Evolutionary conservation across 2,329 filamentous ascomycete species (phyloP).

Genomic region (Ophidiomyces ophidiicola): DNA sequence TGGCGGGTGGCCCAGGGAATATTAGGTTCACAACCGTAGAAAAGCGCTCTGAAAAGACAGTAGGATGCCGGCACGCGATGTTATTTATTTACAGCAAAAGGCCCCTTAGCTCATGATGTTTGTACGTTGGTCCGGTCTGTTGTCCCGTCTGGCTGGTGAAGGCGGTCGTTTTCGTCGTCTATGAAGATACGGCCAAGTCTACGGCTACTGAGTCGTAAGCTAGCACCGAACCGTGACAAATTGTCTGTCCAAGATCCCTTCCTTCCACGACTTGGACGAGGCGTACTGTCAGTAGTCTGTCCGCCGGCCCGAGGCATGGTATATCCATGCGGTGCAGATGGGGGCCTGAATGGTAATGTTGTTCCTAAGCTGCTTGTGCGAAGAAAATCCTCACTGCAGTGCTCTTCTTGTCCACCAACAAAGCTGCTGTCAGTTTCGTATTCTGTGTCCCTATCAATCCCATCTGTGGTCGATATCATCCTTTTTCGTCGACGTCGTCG

Average conservation of each 20-base stretch:
- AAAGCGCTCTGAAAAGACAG: too few species aligned
- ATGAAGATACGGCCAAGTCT: conserved; percentile 4
- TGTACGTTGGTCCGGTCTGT: too few species aligned
- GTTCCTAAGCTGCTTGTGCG: conserved; percentile 2
- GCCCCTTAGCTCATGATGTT: too few species aligned
- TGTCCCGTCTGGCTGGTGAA: too few species aligned
- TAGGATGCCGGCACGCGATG: too few species aligned
- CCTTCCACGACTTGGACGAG: conserved; percentile 6
- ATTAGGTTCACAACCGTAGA: too few species aligned
- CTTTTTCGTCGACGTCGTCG: background rate
- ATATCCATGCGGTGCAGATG: background rate
- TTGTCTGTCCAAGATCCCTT: conserved; percentile 14
- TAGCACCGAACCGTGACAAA: conserved; percentile 8
- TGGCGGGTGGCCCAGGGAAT: too few species aligned
- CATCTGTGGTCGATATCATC: conserved; percentile 16
- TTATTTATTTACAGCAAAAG: too few species aligned
- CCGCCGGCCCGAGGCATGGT: background rate
- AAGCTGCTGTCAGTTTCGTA: conserved; percentile 17
- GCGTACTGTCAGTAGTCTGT: background rate
- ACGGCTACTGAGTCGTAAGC: conserved; percentile 8
- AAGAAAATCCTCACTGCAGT: background rate
- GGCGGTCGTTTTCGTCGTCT: conserved; percentile 1
- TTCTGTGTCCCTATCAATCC: conserved; percentile 13
- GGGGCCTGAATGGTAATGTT: background rate
- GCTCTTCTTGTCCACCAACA: conserved; percentile 14